Evolutionary conservation across 495 filamentous ascomycete species (phyloP), one percentile per base, ranked within the genome.

Genomic region (Penicillium fimorum): DNA sequence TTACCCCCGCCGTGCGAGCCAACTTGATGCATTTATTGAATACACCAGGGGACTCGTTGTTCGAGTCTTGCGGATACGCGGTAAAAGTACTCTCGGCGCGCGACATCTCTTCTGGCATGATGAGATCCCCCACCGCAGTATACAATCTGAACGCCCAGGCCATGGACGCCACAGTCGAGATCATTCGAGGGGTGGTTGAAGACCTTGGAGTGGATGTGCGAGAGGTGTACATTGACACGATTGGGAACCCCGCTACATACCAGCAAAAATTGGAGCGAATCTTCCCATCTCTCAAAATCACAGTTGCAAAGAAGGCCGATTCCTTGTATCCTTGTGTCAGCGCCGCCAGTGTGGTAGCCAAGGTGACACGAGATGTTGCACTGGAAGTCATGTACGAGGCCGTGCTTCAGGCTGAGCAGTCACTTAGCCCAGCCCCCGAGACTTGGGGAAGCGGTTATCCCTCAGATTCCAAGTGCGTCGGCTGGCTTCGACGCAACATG

Each of bases 91-190:
- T 97, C 53, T 96, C 91, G 4, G 90, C 92, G 13, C 84, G 90
- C 35, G 89, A 93, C 69, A 96, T 96, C 50, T 81, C 82, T 18
- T 80, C 90, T 2, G 84, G 87, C 47, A 95, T 96, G 87, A 81
- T 96, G 68, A 79, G 80, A 27, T 78, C 91, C 12, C 60, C 69
- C 40, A 69, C 70, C 0, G 81, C 78, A 4, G 76, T 79, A 0
- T 96, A 96, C 73, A 98, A 98, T 67, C 80, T 98, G 52, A 98
- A 98, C 73, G 91, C 92, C n/a, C 94, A 97, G 71, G 94, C 94
- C 1, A 88, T 96, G 82, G 93, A 98, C 73, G 91, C 94, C 0
- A 98, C 94, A 1, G 82, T 95, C n/a, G 83, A 82, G 18, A 75
- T 98, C 53, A 93, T 98, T 50, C 71, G 83, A 17, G 84, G 84